phyloP scores from a whole-genome alignment of 768 basidiomycete genomes.

The Termitomyces sp. region DNA sequence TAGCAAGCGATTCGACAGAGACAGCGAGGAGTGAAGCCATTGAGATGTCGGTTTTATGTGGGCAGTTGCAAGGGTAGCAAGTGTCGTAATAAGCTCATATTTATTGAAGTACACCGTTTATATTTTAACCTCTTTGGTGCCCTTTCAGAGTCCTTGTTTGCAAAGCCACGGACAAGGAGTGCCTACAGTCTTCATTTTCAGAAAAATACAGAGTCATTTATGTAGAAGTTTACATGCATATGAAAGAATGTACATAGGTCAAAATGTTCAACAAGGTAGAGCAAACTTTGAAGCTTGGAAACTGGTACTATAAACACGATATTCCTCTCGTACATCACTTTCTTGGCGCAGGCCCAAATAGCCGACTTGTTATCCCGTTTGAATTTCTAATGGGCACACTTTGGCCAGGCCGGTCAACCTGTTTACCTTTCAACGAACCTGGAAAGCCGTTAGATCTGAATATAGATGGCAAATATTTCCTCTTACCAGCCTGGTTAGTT shows the following conservation, averaged over 20 bases:
- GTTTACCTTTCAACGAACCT: slow-evolving; percentile 6
- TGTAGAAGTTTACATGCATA: too few relatives aligned
- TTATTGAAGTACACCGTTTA: neutral
- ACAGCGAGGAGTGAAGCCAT: slow-evolving; percentile 11
- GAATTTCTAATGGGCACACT: slow-evolving; percentile 3
- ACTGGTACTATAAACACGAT: neutral
- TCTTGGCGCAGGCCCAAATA: slow-evolving; percentile 6
- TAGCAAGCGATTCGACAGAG: slow-evolving; percentile 13
- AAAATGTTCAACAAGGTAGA: neutral
- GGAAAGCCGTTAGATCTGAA: neutral
- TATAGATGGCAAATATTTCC: neutral
- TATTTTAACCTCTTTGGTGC: neutral
- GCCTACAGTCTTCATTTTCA: neutral
- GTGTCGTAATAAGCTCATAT: neutral
- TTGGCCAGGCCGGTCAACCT: neutral
- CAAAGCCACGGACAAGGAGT: neutral
- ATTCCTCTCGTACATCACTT: neutral
- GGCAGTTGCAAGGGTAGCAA: neutral
- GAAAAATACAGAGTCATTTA: neutral
- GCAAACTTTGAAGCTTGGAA: neutral
- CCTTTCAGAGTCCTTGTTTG: neutral
- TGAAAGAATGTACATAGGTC: neutral
- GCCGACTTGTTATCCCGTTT: slow-evolving; percentile 12
- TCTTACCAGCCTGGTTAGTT: slow-evolving; percentile 3
- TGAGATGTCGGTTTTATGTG: neutral